These are phyloP conservation scores for Cupressus sempervirens DNA, from an alignment of 75 land plant species.

Conservation along the genomic window DNA sequence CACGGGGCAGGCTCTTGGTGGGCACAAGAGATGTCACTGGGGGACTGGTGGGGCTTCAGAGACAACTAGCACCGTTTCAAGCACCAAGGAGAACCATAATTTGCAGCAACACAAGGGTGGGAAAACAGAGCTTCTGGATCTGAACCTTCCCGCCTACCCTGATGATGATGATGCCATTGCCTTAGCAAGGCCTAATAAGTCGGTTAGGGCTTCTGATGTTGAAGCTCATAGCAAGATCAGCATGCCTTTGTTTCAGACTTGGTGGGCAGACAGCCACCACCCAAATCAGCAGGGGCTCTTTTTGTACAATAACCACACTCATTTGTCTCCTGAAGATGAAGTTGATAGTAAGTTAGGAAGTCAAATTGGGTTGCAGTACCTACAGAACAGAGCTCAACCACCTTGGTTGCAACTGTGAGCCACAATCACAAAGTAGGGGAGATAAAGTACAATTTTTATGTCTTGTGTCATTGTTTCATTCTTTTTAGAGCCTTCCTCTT, in stretches of 20 bases:
- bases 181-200: neutral
- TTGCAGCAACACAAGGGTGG: neutral
- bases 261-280: constrained; percentile 7
- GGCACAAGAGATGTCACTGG: constrained; percentile 66
- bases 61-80: constrained; percentile 5
- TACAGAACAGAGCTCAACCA: constrained; percentile 5
- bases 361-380: constrained; percentile 4
- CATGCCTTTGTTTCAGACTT: constrained; percentile 2
- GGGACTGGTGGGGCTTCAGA: constrained; percentile 1
- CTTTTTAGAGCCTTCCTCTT: constrained; percentile 10
- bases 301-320: neutral
- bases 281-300: constrained; percentile 1
- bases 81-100: neutral
- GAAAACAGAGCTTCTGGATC: constrained; percentile 5
- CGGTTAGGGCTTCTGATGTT: constrained; percentile 7
- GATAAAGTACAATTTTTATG: neutral
- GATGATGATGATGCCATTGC: constrained; percentile 8
- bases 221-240: constrained; percentile 13
- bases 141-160: constrained; percentile 5
- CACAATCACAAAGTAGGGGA: neutral
- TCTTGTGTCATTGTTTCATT: constrained; percentile 10
- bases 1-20: constrained; percentile 59
- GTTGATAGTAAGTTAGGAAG: constrained; percentile 8
- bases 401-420: constrained; percentile 9
- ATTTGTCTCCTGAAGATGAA: constrained; percentile 9